Percentiles rank a stretch among this genome's conserved stretches.
phyloP scores from a whole-genome alignment of 768 basidiomycete genomes.

The Porphyrellus cyaneotinctus region DNA sequence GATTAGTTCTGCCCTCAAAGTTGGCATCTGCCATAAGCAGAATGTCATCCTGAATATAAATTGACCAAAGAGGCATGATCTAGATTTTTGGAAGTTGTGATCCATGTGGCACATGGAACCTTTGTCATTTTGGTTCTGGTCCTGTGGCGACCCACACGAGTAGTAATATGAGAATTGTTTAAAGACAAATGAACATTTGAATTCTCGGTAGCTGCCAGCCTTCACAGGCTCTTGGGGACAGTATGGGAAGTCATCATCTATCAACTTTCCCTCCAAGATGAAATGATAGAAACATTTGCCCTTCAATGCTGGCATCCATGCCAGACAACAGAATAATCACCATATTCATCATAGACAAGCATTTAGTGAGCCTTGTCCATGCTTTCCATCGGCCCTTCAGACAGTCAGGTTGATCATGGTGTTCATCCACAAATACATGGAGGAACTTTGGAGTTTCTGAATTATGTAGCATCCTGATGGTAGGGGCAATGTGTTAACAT shows the following conservation, averaged over 20 bases:
- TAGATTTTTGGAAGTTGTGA: neutral
- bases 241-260: neutral
- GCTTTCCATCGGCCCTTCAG: too few species aligned
- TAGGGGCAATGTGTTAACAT: too few species aligned
- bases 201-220: neutral
- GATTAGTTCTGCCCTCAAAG: neutral
- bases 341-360: too few species aligned
- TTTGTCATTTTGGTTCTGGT: neutral
- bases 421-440: too few species aligned
- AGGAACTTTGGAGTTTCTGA: too few species aligned
- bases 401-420: too few species aligned
- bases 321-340: too few species aligned
- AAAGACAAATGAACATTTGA: neutral
- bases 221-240: neutral
- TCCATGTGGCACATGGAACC: neutral
- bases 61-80: neutral
- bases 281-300: conserved; percentile 2
- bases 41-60: neutral
- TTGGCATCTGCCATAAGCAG: neutral
- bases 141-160: neutral
- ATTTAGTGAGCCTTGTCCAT: too few species aligned
- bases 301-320: neutral
- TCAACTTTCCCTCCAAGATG: neutral
- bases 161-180: neutral
- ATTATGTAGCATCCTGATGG: too few species aligned